Base-by-base conservation (phyloP, 345 rosid genomes). In the Conringia planisiliqua region DNA sequence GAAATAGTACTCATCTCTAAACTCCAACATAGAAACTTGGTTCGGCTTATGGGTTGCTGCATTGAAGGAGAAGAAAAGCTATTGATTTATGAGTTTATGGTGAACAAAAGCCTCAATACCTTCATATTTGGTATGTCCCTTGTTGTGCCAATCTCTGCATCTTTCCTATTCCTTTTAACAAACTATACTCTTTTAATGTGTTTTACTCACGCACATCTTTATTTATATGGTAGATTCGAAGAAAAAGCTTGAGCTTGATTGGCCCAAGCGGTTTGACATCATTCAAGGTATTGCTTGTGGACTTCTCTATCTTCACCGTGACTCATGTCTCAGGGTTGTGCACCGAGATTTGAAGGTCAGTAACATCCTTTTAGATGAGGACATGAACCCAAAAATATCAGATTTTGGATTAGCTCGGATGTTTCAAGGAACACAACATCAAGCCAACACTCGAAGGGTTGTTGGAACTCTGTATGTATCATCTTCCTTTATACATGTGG, bases 341-440 rank as follows among this genome's bases (percentile, higher is more conserved):
- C 84, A 83, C 40, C 50, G 86, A 51, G 82, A 83, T 75, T 48
- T 80, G 12, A 83, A 83, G 71, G 77, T 76, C 9, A 79, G 83
- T 43, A 81, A 83, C 66, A 62, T 83, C 40, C 82, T 81, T 46
- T 55, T 83, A 12, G 84, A 83, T 22, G 55, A 76, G 6, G 81
- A 79, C 16, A 75, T 83, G 81, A 81, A 76, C 65, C 81, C 83
- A 5, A 83, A 83, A 70, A 81, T 83, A 39, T 83, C 85, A 61
- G 86, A 84, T 51, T 84, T 84, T 65, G 87, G 85, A 38, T 68
- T 84, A 74, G 85, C 87, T n/a, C 78, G 80, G 73, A 16, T 62
- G 69, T 77, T 77, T 80, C 59, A 77, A 38, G 83, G 82, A 72
- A 76, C 83, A 0, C 77, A 77, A 29, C 66, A 29, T n/a, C 76